Base-by-base conservation (phyloP, 2,329 filamentous ascomycete genomes). In the Akanthomyces uredinophilus region DNA sequence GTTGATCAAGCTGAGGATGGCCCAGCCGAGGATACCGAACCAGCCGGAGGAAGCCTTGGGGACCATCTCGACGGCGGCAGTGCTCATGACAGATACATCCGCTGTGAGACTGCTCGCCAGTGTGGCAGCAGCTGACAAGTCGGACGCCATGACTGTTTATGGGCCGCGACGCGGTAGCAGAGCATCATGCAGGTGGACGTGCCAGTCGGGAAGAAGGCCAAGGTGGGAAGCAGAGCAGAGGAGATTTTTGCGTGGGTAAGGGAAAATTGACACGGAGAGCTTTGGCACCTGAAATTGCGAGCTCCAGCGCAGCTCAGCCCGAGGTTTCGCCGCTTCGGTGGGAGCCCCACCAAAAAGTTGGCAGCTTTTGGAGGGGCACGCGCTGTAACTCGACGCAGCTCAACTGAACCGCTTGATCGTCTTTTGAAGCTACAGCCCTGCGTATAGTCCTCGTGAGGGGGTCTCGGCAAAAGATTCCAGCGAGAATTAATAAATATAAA, bases 1-100 rank as follows among this genome's bases (percentile, higher is more conserved):
- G 60, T 85, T 84, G 62, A 88, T 74, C 46, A 83, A 70, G 65
- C 77, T 78, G 63, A 87, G 72, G n/a, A 85, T 76, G 65, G 86
- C 68, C 71, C 79, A 79, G 22, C 80, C 84, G 60, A 87, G 73
- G 58, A 84, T 71, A 24, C 84, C 83, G 51, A 87, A 76, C 84
- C 84, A 87, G 49, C 83, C 81, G 18, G 75, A 77, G 3, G 79
- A 74, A 65, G 74, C 70, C 64, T 78, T 73, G 46, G 71, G 69
- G 64, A 73, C 70, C 49, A 72, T 71, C 62, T 76, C 71, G 64
- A 74, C 54, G 68, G 68, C 61, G 29, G 67, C 65, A n/a, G 69
- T 68, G 66, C 66, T 77, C 68, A 81, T 71, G 64, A 74, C 74
- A 47, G 29, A 76, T 71, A 52, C 77, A 65, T 22, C 70, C 71